Base-by-base conservation (phyloP, 441 rosid species). In the Euphorbia celastroides region DNA sequence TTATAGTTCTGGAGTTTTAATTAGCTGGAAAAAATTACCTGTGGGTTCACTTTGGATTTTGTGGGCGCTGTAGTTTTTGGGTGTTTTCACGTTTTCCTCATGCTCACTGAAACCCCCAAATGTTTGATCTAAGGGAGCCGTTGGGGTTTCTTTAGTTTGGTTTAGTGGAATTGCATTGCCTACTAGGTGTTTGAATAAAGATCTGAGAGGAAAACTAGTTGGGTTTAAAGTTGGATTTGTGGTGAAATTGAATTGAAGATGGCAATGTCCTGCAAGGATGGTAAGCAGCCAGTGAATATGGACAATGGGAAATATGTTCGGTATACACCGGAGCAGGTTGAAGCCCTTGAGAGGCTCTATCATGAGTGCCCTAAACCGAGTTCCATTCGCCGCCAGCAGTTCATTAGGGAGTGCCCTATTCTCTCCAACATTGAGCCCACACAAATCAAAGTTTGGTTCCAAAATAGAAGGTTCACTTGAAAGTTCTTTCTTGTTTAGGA, bases 361-460 rank as follows among this genome's bases (percentile, higher is more conserved):
- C 96, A 88, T 70, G 97, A 91, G 7, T 94, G 99, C 75, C 99
- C 97, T 64, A 94, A 94, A 72, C 99, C 99, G 66, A 94, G 96
- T 74, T 93, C 97, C 38, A 83, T 93, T 74, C 96, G 99, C 71
- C 93, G 99, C 67, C 97, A 91, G 64, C 99, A 93, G 86, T 70
- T 93, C 72, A 93, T 93, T 57, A 82, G 97, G 74, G 99, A 93
- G 78, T 93, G 99, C 79, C 97, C 97, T 5, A 93, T 93, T 78
- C 97, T 93, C 83, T 91, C 96, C 46, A 81, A 93, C 82, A 93
- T 93, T 68, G 99, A 93, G 77, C 97, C 96, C 8, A 93, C 91
- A 75, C 99, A 93, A 80, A 91, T 93, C 81, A 93, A 93, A 86
- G 99, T 93, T 42, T 93, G 97, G 99, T 93, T 93, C 82, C 99